Percentiles rank a stretch among this genome's conserved stretches.
phyloP scores from a whole-genome alignment of 1,284 basidiomycete genomes.

The Thelephora terrestris region DNA sequence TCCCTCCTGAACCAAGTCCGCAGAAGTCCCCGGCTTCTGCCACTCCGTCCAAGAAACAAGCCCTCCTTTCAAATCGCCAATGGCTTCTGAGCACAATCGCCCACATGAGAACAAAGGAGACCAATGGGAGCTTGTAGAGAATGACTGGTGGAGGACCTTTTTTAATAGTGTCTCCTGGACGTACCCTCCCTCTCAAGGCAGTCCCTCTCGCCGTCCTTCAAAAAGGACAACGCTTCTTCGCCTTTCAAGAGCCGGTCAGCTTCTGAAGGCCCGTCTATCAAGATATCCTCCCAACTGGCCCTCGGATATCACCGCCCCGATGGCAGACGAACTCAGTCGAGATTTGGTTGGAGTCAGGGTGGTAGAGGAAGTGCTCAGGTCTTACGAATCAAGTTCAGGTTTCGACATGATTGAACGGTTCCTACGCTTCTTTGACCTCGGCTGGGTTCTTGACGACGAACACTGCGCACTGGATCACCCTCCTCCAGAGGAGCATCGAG shows the following conservation, averaged over 20 bases:
- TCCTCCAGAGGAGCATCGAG: slow-evolving; percentile 6
- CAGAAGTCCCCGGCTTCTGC: not conserved
- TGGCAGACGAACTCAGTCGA: slow-evolving; percentile 13
- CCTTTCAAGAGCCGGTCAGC: slow-evolving; percentile 6
- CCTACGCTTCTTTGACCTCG: slow-evolving; percentile 4
- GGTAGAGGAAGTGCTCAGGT: slow-evolving; percentile 17
- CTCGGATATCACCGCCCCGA: slow-evolving; percentile 8
- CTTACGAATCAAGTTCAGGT: slow-evolving; percentile 16
- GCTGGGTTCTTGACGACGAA: not conserved
- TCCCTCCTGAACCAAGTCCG: not conserved
- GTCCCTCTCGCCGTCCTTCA: slow-evolving; percentile 8
- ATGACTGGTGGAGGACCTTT: slow-evolving; percentile 18
- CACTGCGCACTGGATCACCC: slow-evolving; percentile 4
- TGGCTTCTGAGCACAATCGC: not conserved
- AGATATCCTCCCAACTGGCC: slow-evolving; percentile 15
- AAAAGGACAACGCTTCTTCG: not conserved
- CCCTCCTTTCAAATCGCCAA: not conserved
- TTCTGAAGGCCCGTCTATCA: slow-evolving; percentile 16
- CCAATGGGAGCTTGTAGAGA: slow-evolving; percentile 14
- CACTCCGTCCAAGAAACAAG: not conserved
- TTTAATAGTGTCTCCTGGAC: slow-evolving; percentile 18
- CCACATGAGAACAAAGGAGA: slow-evolving; percentile 7
- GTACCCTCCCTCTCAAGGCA: slow-evolving; percentile 12
- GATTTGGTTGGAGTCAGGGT: slow-evolving; percentile 17
- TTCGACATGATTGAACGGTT: slow-evolving; percentile 15